Conservation (phyloP, 768 basidiomycete species). For the Mycena amicta region DNA sequence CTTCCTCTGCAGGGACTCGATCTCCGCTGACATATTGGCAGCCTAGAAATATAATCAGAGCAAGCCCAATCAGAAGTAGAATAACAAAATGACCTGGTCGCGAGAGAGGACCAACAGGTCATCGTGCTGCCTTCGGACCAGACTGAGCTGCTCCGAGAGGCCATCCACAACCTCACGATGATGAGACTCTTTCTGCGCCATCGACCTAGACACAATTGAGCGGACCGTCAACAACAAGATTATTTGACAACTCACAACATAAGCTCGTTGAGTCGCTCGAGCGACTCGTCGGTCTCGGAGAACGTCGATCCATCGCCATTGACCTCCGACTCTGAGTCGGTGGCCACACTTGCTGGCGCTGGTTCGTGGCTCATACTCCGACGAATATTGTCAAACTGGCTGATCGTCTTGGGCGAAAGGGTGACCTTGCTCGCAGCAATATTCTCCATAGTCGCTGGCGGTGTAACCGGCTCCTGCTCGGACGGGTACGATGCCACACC, state of each 20-base stretch:
- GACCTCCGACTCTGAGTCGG: slow-evolving; percentile 41
- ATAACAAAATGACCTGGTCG: slow-evolving; percentile 65
- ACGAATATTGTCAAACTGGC: slow-evolving; percentile 76
- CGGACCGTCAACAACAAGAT: slow-evolving; percentile 16
- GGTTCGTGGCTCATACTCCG: slow-evolving; percentile 58
- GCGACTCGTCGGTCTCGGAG: slow-evolving; percentile 67
- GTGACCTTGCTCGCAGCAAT: slow-evolving; percentile 28
- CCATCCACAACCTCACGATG: slow-evolving; percentile 81
- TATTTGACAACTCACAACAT: slow-evolving; percentile 69
- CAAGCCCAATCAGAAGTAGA: neutral
- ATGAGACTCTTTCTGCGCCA: slow-evolving; percentile 95
- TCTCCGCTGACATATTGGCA: slow-evolving; percentile 85
- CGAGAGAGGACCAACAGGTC: slow-evolving; percentile 79
- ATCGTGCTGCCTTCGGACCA: slow-evolving; percentile 79
- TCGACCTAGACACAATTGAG: slow-evolving; percentile 64
- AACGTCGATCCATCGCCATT: slow-evolving; percentile 35
- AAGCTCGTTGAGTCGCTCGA: slow-evolving; percentile 84
- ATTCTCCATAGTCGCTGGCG: slow-evolving; percentile 5
- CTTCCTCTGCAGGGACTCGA: slow-evolving; percentile 70
- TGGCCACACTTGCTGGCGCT: slow-evolving; percentile 33
- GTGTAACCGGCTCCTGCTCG: slow-evolving; percentile 5
- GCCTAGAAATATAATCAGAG: slow-evolving; percentile 45
- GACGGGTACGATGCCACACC: slow-evolving; percentile 2
- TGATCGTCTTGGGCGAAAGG: slow-evolving; percentile 71
- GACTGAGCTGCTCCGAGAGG: slow-evolving; percentile 65